Conservation (phyloP, 768 basidiomycete genomes). For the Boletus subcaerulescens region DNA sequence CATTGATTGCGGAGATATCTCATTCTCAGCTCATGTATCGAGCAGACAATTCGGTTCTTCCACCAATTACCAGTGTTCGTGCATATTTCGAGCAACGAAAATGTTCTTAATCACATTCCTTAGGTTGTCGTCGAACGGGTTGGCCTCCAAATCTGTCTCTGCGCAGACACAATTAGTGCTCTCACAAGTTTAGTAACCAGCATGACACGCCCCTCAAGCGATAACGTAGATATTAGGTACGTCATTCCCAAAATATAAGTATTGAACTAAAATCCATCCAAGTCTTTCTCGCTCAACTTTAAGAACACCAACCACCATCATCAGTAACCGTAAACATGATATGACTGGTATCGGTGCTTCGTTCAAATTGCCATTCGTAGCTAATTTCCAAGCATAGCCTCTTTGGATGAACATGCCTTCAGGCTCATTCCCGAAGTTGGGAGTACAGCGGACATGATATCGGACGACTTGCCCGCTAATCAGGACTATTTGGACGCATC, state of each 20-base stretch:
- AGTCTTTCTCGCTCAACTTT: conserved; percentile 10
- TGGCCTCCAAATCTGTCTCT: conserved; percentile 60
- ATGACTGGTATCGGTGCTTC: conserved; percentile 28
- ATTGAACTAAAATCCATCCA: not conserved
- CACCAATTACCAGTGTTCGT: conserved; percentile 41
- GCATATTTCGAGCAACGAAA: not conserved
- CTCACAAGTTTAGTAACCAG: conserved; percentile 56
- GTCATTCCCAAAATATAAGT: not conserved
- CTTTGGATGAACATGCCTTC: conserved; percentile 84
- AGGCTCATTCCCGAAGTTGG: conserved; percentile 70
- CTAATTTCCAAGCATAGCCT: conserved; percentile 41
- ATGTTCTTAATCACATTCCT: not conserved
- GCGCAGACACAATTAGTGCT: conserved; percentile 71
- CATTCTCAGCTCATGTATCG: conserved; percentile 47
- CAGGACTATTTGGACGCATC: conserved; percentile 83
- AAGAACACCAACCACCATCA: conserved; percentile 6
- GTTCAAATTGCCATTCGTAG: not conserved
- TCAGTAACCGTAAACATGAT: conserved; percentile 6
- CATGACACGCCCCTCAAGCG: conserved; percentile 43
- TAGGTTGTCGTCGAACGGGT: conserved; percentile 58
- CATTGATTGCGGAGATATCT: conserved; percentile 57
- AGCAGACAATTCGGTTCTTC: conserved; percentile 21
- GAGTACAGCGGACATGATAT: conserved; percentile 81
- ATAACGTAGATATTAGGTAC: conserved; percentile 27
- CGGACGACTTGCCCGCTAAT: conserved; percentile 89